Evolutionary conservation across 2,329 filamentous ascomycete genomes (phyloP).

Genomic region (Fusarium armeniacum): DNA sequence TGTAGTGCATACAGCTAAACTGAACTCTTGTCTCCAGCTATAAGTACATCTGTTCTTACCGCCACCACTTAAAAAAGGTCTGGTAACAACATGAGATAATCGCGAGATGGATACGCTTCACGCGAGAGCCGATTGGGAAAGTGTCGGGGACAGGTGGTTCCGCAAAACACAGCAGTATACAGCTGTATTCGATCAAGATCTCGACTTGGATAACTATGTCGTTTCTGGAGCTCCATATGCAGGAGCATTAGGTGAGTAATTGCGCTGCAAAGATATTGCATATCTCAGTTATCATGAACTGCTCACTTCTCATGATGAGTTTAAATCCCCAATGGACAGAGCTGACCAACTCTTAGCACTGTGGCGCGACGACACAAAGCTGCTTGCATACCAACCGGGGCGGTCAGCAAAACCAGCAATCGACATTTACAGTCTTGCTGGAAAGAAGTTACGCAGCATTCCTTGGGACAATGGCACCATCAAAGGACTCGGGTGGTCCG

Average conservation of each 20-base stretch:
- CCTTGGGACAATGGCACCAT: constrained; percentile 93
- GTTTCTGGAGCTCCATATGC: constrained; percentile 93
- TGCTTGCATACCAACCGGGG: constrained; percentile 81
- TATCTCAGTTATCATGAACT: constrained; percentile 9
- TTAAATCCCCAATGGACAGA: not conserved
- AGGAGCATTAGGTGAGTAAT: constrained; percentile 84
- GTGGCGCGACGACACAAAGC: constrained; percentile 88
- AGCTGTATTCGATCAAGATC: constrained; percentile 89
- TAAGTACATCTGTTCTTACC: constrained; percentile 4
- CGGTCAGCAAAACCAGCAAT: constrained; percentile 84
- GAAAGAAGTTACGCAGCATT: constrained; percentile 87
- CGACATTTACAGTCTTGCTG: constrained; percentile 93
- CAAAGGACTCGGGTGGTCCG: constrained; percentile 93
- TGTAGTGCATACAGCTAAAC: constrained; percentile 30
- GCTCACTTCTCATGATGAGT: constrained; percentile 22
- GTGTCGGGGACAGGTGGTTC: constrained; percentile 93
- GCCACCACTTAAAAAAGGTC: constrained; percentile 3
- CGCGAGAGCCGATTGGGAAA: constrained; percentile 93
- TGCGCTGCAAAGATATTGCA: not conserved
- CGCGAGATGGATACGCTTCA: constrained; percentile 68
- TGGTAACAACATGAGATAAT: constrained; percentile 52
- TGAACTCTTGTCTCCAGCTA: constrained; percentile 25
- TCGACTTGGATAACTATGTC: constrained; percentile 95
- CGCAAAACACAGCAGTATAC: constrained; percentile 95
- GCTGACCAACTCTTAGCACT: constrained; percentile 71